A percentile compares a stretch with the other conserved stretches of the same genome.
Conservation (phyloP, 139 green algal genomes). For the Ostreobium quekettii region DNA sequence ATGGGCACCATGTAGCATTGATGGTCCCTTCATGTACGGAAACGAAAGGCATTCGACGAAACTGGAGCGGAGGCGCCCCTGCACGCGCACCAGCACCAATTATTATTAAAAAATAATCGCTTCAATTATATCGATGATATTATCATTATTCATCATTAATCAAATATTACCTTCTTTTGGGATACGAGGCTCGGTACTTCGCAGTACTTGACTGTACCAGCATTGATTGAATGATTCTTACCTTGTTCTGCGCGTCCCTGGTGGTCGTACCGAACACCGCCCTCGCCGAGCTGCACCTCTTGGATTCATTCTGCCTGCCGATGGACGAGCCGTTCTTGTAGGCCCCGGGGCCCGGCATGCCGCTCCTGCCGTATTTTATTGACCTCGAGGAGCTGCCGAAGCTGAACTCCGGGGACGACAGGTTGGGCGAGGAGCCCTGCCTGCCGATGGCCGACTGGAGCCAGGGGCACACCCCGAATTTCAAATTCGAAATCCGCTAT, state of each 20-base stretch:
- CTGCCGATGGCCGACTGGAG: slow-evolving; percentile 9
- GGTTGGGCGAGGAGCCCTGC: not conserved
- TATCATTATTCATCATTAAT: too few relatives aligned
- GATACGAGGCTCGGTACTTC: not conserved
- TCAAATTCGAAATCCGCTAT: too few relatives aligned
- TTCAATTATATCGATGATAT: too few relatives aligned
- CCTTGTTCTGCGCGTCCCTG: slow-evolving; percentile 36
- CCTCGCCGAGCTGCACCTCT: slow-evolving; percentile 27
- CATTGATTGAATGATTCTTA: slow-evolving; percentile 1
- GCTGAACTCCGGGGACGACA: slow-evolving; percentile 16
- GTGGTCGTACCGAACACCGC: slow-evolving; percentile 48
- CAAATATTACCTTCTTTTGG: not conserved
- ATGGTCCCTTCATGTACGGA: too few relatives aligned
- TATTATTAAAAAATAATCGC: too few relatives aligned
- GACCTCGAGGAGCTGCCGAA: slow-evolving; percentile 35
- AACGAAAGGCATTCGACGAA: too few relatives aligned
- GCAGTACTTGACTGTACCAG: not conserved
- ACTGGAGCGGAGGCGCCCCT: too few relatives aligned
- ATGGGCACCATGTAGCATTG: too few relatives aligned
- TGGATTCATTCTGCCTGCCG: slow-evolving; percentile 44
- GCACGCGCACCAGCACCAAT: too few relatives aligned
- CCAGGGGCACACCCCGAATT: not conserved
- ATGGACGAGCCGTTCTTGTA: slow-evolving; percentile 32
- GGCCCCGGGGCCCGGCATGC: slow-evolving; percentile 25
- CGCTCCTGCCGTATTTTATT: slow-evolving; percentile 6